Conservation (phyloP, 2,329 filamentous ascomycete genomes). For the Curvularia hawaiiensis region DNA sequence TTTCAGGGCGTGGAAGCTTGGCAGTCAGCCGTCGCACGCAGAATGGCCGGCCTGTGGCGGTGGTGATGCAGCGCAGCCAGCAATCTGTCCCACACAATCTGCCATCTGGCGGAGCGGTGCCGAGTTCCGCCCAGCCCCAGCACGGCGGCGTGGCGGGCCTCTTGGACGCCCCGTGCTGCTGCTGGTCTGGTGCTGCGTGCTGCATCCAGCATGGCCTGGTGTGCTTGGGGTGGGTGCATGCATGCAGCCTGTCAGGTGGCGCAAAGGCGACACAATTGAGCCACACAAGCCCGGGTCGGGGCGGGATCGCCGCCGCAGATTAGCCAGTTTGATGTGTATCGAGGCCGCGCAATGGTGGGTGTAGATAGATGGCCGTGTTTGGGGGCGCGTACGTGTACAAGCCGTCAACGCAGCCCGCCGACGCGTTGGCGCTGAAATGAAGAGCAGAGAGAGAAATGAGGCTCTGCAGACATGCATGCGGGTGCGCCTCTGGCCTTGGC, state of each 20-base stretch:
- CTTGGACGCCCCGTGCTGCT: neutral
- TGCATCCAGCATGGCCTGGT: no score
- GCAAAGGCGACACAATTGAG: neutral
- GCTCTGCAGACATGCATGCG: neutral
- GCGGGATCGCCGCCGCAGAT: slow-evolving; percentile 12
- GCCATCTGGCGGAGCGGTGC: neutral
- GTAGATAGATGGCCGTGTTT: neutral
- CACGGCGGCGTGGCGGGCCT: neutral
- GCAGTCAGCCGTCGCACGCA: slow-evolving; percentile 15
- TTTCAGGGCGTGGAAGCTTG: slow-evolving; percentile 30
- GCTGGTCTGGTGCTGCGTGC: no score
- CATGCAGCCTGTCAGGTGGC: neutral
- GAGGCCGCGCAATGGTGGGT: slow-evolving; percentile 14
- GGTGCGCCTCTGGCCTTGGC: no score
- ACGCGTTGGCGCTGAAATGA: neutral
- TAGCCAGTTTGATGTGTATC: slow-evolving; percentile 9
- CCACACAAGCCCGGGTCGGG: neutral
- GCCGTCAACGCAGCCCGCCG: no score
- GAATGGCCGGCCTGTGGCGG: neutral
- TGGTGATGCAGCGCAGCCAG: slow-evolving; percentile 10
- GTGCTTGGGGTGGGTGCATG: no score
- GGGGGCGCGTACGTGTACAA: neutral
- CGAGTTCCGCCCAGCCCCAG: neutral
- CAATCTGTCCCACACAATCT: neutral
- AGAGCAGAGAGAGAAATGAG: neutral